Evolutionary conservation across 2,329 filamentous ascomycete genomes (phyloP), one percentile per base, ranked within the genome.

Genomic region (Achaetomium macrosporum): DNA sequence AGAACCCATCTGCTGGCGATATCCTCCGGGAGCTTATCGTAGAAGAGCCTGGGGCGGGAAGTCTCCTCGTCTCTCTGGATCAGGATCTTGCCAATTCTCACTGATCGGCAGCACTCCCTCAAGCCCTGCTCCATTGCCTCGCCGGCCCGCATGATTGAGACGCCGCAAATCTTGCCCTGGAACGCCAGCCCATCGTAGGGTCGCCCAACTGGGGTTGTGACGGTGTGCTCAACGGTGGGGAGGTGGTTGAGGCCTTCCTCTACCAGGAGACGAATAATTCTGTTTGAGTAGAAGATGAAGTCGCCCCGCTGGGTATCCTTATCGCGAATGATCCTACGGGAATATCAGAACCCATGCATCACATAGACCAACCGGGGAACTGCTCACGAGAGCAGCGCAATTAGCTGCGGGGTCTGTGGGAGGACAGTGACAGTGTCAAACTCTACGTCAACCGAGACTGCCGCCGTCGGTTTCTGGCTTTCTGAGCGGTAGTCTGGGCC

Each of bases 281-380:
- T 84, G 73, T 99, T 99, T 41, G 91, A 96, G 75, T 97, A 96
- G 74, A 99, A 99, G 67, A 99, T 96, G 70, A 99, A 99, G 71
- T 99, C 93, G 57, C 90, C 93, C 54, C 93, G 87, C 52, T 86
- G 83, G 6, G 93, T 99, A 61, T 86, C 81, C 70, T 88, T 88
- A 71, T 96, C 90, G 63, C 93, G 87, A 67, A 99, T 97, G 81
- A 96, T 96, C 58, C 92, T 97, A 64, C 43, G 43, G 52, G 45
- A 54, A 15, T 35, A 54, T 55, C 25, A 59, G 54, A 49, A 51
- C 39, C 15, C 13, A 35, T 40, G 30, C 42, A 29, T 19, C n/a
- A 31, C 15, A 12, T 4, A 11, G 37, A 8, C 33, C 47, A 15
- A 42, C 20, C 53, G 47, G 51, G 61, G 61, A 58, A 61, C 37